Base-by-base conservation (phyloP, 2,329 filamentous ascomycete species). In the Colletotrichum siamense region DNA sequence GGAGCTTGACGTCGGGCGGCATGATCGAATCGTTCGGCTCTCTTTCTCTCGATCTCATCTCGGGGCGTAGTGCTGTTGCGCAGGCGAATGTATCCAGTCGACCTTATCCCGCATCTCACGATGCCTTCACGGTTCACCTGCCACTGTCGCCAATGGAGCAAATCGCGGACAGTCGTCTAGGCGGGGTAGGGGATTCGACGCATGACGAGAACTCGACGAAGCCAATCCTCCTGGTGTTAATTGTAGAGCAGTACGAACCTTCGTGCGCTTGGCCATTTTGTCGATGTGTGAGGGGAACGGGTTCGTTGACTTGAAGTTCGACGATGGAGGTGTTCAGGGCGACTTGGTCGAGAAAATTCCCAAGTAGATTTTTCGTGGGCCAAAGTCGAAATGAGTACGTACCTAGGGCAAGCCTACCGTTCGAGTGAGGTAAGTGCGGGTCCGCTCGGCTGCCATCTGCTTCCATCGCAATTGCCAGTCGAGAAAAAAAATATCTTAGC, bases 201-300 rank as follows among this genome's bases (percentile, higher is more conserved):
- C 55, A 64, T 52, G 59, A 61, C 61, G 59, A 30, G 18, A 57
- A 55, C 24, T 73, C 61, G 76, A 77, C 39, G 73, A 73, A 64
- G 70, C 64, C 70, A 69, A 22, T 69, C 26, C 44, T 69, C 65
- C 59, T 57, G 30, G 36, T 15, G 16, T 36, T 62, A 65, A 55
- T 57, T 75, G 57, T 18, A 73, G 68, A 77, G 59, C 28, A 55
- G 34, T 65, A 78, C 77, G 75, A 77, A 78, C 77, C 77, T 88
- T 98, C 82, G 95, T 98, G 91, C 95, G 94, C 93, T 97, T 96
- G 88, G 95, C 95, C 95, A 97, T 97, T 89, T 93, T 95, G 91
- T 88, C 88, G 86, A 79, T 83, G 81, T 80, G 76, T 78, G 80
- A 79, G 79, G 79, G 75, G 77, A 70, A 79, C 79, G 77, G 78